Base-by-base conservation (phyloP, 345 rosid genomes). In the Pseudoturritis turrita region DNA sequence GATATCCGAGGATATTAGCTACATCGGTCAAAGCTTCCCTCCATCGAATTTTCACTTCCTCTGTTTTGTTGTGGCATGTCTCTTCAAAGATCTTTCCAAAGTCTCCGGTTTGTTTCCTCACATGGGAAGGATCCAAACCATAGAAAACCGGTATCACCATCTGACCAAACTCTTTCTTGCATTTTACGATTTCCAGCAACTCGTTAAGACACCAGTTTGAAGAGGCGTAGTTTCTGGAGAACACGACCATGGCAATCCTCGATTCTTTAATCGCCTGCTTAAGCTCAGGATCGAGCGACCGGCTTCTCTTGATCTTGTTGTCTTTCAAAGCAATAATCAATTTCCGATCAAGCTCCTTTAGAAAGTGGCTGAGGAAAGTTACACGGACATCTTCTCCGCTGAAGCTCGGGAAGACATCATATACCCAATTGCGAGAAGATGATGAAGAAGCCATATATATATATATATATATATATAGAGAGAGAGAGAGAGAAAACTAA, bases 41-140 rank as follows among this genome's bases (percentile, higher is more conserved):
- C 75, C 60, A 71, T 2, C 0, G 33, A 0, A 1, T 9, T 23
- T 0, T 49, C 1, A 1, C 11, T 0, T 21, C 57, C 17, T 31
- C 47, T 19, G 66, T 19, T 58, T 13, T 31, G 0, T 7, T 17
- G 0, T 8, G 3, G 6, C 68, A 50, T 0, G 75, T 60, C 45
- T 36, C 7, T 1, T 7, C 1, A 64, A 73, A 64, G 0, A 3
- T 7, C 21, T 64, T 10, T 11, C 65, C 77, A 35, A 73, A 73
- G 0, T 35, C 10, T 7, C 65, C 71, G 5, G 10, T 22, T 10
- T 73, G 71, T 14, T 54, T 54, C 7, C 71, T 66, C 0, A 73
- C 65, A 22, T 73, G n/a, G 2, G 58, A 73, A 6, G 71, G 77
- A 54, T 73, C 71, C 19, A 73, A 26, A 15, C 33, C 2, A 13